Base-by-base conservation (phyloP, 768 basidiomycete species). In the Rubroboletus pulcherrimus region DNA sequence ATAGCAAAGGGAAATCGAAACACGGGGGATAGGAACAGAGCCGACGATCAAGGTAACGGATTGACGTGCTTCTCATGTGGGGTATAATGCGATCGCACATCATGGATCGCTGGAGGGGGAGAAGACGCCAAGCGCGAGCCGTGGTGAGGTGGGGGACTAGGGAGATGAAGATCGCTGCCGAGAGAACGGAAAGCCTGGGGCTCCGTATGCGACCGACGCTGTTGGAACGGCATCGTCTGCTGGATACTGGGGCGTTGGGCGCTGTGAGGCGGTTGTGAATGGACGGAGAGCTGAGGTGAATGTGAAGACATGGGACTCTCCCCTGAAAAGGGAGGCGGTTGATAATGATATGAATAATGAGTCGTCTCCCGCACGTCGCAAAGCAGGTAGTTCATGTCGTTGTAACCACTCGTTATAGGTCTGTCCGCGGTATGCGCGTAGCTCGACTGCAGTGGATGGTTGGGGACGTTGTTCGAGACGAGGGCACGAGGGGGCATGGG, bases 191-290 rank as follows among this genome's bases (percentile, higher is more conserved):
- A 82, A 17, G 75, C 75, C 59, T 81, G 81, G 24, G 83, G 77
- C 45, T 85, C 85, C 31, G 81, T 82, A 49, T 80, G 72, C 38
- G 83, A 76, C 49, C 85, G 78, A 57, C 84, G 77, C 60, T 81
- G 82, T 39, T 77, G 76, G 64, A 79, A 86, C 14, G 80, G 71
- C 54, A 80, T 60, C 40, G 79, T 65, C 51, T 81, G 78, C 7
- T 76, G 75, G 34, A 77, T 70, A 39, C 68, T 68, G 31, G 72
- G 63, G 49, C 77, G 75, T 49, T 69, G 68, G 37, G 77, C 67
- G 38, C 55, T 61, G 53, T 66, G 71, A 50, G 67, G 58, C 34
- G 68, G 60, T 41, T 73, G 69, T 31, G 73, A 59, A 61, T 75
- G 73, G 19, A 73, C 69, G 33, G 76, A 63, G 30, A 74, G 67